Evolutionary conservation across 2,329 filamentous ascomycete genomes (phyloP).

Genomic region (Pseudogymnoascus sp.): DNA sequence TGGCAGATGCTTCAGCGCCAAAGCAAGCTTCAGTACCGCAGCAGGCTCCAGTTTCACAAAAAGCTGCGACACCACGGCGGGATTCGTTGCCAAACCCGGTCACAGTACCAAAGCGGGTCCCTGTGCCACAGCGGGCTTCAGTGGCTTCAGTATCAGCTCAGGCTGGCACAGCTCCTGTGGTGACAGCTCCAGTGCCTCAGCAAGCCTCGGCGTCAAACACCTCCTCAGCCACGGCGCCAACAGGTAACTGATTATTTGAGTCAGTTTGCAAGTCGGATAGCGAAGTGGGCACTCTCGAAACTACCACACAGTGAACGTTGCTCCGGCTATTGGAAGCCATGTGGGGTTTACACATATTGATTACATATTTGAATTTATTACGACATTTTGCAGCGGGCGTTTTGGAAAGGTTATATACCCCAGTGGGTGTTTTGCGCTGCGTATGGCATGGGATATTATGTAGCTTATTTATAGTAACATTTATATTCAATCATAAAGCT

Average conservation of each 20-base stretch:
- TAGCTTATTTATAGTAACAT: background rate
- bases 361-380: background rate
- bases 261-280: background rate
- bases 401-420: background rate
- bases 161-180: background rate
- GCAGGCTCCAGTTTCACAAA: background rate
- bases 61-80: background rate
- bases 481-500: background rate
- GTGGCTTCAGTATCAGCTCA: background rate
- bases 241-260: background rate
- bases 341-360: background rate
- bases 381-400: background rate
- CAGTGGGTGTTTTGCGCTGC: background rate
- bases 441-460: background rate
- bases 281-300: background rate
- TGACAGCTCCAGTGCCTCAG: background rate
- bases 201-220: background rate
- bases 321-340: background rate
- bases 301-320: too few species aligned
- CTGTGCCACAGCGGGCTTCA: background rate
- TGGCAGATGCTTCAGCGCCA: background rate
- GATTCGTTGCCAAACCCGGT: background rate
- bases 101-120: background rate
- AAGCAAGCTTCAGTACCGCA: background rate
- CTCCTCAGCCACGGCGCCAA: background rate